Evolutionary conservation across 768 basidiomycete species (phyloP).

Genomic region (Rhizopogon vinicolor): DNA sequence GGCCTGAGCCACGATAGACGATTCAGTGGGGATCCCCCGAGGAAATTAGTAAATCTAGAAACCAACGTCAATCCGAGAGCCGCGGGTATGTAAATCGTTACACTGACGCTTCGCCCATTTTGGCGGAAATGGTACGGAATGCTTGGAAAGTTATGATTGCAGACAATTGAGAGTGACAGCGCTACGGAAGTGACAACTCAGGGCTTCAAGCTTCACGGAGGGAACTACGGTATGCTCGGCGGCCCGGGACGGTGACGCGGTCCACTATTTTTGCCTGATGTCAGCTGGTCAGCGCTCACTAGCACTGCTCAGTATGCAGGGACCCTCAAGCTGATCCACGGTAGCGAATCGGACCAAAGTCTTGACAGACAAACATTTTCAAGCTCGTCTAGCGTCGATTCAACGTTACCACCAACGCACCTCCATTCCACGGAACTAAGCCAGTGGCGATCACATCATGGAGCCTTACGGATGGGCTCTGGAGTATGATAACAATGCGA

Average conservation of each 20-base stretch:
- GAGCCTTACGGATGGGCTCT: neutral
- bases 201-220: too few relatives aligned
- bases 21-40: constrained; percentile 68
- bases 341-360: neutral
- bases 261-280: neutral
- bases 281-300: too few relatives aligned
- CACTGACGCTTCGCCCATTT: constrained; percentile 29
- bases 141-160: neutral
- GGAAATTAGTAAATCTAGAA: constrained; percentile 42
- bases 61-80: constrained; percentile 2
- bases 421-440: neutral
- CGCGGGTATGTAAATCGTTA: neutral
- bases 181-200: too few relatives aligned
- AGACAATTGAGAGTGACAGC: neutral
- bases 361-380: neutral
- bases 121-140: constrained; percentile 10
- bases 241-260: too few relatives aligned
- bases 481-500: neutral
- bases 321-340: neutral
- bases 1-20: constrained; percentile 78
- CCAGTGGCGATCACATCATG: neutral
- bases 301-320: too few relatives aligned
- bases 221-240: too few relatives aligned
- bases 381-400: too few relatives aligned
- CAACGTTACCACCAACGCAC: neutral